Evolutionary conservation across 2,329 filamentous ascomycete species (phyloP).

Genomic region (Niveomyces coronatus): DNA sequence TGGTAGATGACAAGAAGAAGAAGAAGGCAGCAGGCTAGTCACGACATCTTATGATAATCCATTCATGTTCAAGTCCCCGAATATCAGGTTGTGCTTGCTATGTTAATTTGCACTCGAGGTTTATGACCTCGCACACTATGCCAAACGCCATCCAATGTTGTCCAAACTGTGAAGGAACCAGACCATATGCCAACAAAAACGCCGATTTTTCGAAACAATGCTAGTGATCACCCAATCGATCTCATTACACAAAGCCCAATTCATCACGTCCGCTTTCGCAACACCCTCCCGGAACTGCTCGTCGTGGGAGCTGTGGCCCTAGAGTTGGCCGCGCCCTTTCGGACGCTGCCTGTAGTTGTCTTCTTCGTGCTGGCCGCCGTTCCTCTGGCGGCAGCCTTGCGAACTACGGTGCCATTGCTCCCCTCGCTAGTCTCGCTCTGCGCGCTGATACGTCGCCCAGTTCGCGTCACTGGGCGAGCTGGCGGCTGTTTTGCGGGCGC

Average conservation of each 20-base stretch:
- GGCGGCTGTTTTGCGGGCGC: conserved; percentile 22
- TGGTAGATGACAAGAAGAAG: conserved; percentile 96
- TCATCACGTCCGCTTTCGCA: conserved; percentile 41
- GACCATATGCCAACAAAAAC: no score
- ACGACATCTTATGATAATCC: background rate
- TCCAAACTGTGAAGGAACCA: no score
- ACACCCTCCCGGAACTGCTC: conserved; percentile 38
- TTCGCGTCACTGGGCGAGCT: conserved; percentile 33
- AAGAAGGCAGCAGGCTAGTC: conserved; percentile 28
- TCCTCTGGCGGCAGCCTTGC: conserved; percentile 35
- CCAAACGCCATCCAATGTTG: no score
- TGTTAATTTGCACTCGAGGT: background rate
- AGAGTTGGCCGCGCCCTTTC: conserved; percentile 37
- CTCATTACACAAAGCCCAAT: background rate
- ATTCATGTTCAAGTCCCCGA: background rate
- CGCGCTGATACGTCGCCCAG: conserved; percentile 43
- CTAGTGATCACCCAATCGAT: no score
- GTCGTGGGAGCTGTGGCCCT: conserved; percentile 31
- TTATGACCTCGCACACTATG: background rate
- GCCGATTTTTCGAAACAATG: no score
- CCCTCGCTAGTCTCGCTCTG: conserved; percentile 53
- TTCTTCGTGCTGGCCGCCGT: conserved; percentile 33
- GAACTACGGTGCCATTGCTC: conserved; percentile 55
- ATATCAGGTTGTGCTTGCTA: background rate
- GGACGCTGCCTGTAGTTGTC: conserved; percentile 44